phyloP scores from a whole-genome alignment of 2,329 filamentous ascomycete genomes.

The Cladosporium sp. region DNA sequence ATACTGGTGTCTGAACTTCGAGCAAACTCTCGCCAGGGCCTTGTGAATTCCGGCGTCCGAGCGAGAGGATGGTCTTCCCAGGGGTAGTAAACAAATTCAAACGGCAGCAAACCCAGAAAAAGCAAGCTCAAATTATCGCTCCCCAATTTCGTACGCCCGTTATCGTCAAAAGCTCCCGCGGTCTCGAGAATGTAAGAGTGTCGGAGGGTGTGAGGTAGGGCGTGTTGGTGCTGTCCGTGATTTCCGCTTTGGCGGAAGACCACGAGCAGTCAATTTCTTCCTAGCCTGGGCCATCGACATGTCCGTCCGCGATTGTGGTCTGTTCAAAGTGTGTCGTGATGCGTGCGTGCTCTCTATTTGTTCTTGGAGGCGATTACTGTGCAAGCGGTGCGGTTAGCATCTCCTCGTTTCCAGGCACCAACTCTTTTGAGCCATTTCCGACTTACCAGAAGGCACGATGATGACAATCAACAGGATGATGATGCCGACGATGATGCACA shows the following conservation, averaged over 20 bases:
- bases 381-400: not conserved
- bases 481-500: conserved; percentile 88
- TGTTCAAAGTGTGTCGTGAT: conserved; percentile 6
- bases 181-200: not conserved
- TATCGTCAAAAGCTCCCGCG: conserved; percentile 10
- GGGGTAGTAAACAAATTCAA: not conserved
- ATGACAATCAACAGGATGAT: conserved; percentile 90
- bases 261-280: not conserved
- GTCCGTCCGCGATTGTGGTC: not conserved
- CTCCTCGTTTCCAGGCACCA: not conserved
- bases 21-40: not conserved
- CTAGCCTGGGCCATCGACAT: not conserved
- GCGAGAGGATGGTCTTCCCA: not conserved
- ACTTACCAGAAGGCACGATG: conserved; percentile 80
- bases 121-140: conserved; percentile 12
- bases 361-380: conserved; percentile 14
- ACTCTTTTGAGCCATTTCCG: not conserved
- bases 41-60: not conserved
- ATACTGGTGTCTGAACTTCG: conserved; percentile 5
- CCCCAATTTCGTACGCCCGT: conserved; percentile 11
- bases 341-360: not conserved
- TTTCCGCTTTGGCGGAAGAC: not conserved
- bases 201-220: not conserved
- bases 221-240: not conserved
- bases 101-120: conserved; percentile 1